Percentiles rank a stretch among this genome's conserved stretches.
phyloP scores from a whole-genome alignment of 2,329 filamentous ascomycete genomes.

The Arthrobotrys musiformis region DNA sequence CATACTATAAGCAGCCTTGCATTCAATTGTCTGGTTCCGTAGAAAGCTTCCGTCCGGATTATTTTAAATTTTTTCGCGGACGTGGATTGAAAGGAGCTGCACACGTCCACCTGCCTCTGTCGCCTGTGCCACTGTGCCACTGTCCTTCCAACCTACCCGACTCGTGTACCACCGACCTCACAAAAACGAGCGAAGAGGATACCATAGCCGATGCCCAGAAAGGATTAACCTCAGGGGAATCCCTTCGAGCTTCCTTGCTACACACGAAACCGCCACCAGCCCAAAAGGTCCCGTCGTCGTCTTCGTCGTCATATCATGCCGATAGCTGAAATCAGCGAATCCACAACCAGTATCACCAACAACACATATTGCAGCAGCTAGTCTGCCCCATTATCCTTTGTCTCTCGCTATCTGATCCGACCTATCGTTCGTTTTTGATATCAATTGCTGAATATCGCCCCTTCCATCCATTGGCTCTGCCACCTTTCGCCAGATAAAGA shows the following conservation, averaged over 20 bases:
- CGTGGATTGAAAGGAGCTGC: not conserved
- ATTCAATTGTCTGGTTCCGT: not conserved
- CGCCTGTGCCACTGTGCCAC: slow-evolving; percentile 11
- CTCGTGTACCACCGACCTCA: slow-evolving; percentile 7
- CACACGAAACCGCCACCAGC: not conserved
- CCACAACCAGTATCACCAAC: slow-evolving; percentile 9
- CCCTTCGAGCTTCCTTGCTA: not conserved
- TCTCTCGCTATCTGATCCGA: not conserved
- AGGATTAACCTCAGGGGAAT: slow-evolving; percentile 16
- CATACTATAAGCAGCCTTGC: not conserved
- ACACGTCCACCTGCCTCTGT: slow-evolving; percentile 20
- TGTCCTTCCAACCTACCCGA: not conserved
- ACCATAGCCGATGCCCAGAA: slow-evolving; percentile 16
- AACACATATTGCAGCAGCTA: slow-evolving; percentile 30
- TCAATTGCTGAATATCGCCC: not conserved
- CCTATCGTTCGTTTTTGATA: slow-evolving; percentile 9
- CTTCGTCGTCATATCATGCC: slow-evolving; percentile 23
- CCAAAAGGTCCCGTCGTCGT: not conserved
- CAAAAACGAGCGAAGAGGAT: slow-evolving; percentile 5
- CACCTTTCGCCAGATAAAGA: not conserved
- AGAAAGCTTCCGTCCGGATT: not conserved
- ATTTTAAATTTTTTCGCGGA: not conserved
- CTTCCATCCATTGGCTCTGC: too few species aligned
- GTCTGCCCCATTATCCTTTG: not conserved
- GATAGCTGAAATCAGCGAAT: slow-evolving; percentile 20